Evolutionary conservation across 495 filamentous ascomycete species (phyloP).

Genomic region (Penicillium pancosmium): DNA sequence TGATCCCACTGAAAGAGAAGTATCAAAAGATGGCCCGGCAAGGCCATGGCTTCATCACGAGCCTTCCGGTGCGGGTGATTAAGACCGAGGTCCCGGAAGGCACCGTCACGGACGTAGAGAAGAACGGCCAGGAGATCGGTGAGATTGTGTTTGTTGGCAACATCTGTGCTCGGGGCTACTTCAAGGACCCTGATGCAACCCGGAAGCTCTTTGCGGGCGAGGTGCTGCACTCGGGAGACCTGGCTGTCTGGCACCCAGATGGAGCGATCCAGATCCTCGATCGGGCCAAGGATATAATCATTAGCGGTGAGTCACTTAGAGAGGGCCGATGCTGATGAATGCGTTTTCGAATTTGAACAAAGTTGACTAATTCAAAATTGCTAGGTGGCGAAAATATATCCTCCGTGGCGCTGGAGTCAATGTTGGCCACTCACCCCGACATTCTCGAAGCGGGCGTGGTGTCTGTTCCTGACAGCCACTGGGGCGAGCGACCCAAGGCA

Average conservation of each 20-base stretch:
- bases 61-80: conserved; percentile 79
- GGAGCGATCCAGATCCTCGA: conserved; percentile 91
- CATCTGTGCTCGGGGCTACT: conserved; percentile 89
- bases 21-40: conserved; percentile 89
- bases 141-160: conserved; percentile 92
- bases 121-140: conserved; percentile 85
- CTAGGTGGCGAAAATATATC: conserved; percentile 96
- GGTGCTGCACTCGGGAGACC: conserved; percentile 83
- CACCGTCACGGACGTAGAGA: conserved; percentile 72
- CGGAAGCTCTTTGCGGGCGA: conserved; percentile 86
- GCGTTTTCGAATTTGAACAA: too few species aligned
- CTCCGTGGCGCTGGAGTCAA: conserved; percentile 85
- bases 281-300: conserved; percentile 96
- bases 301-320: conserved; percentile 68
- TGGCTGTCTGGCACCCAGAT: conserved; percentile 90
- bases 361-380: too few species aligned
- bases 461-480: conserved; percentile 85
- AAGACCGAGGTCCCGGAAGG: conserved; percentile 71
- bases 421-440: conserved; percentile 87
- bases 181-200: conserved; percentile 87
- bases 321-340: background rate
- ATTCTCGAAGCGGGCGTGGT: conserved; percentile 92
- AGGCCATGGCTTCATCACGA: conserved; percentile 89
- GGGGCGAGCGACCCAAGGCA: conserved; percentile 94
- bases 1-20: conserved; percentile 67